These are phyloP conservation scores for Odontarrhena argentea DNA, from an alignment of 345 rosid species.

Conservation along the genomic window DNA sequence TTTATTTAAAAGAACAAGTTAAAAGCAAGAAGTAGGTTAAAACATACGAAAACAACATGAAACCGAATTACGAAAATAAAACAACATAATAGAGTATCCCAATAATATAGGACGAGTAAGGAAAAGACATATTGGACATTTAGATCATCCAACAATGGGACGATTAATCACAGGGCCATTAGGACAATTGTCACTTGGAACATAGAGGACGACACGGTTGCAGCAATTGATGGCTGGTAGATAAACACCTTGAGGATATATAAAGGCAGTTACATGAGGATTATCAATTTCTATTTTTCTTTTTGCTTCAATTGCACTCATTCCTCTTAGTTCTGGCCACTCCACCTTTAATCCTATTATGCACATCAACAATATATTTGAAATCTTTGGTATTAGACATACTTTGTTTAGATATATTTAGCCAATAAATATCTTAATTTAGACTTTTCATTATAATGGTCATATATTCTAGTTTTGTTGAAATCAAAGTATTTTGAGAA, in stretches of 20 bases:
- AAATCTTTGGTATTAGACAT: neutral
- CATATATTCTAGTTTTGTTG: no score
- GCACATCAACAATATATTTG: neutral
- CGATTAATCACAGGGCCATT: slow-evolving; percentile 29
- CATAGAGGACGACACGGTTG: slow-evolving; percentile 31
- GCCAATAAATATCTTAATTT: no score
- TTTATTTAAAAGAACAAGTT: neutral
- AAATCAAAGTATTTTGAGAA: no score
- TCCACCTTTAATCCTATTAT: slow-evolving; percentile 37
- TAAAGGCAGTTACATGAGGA: slow-evolving; percentile 22
- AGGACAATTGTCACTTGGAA: slow-evolving; percentile 29
- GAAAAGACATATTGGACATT: no score
- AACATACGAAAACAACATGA: neutral
- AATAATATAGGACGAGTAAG: no score
- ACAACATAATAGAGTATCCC: neutral
- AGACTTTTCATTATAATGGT: no score
- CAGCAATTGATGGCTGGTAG: slow-evolving; percentile 28
- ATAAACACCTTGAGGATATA: slow-evolving; percentile 17
- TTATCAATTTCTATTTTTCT: slow-evolving; percentile 28
- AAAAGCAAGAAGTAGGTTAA: neutral
- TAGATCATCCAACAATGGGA: slow-evolving; percentile 23
- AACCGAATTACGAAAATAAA: neutral
- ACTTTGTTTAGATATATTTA: neutral
- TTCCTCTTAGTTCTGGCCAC: slow-evolving; percentile 38
- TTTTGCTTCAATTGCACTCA: slow-evolving; percentile 30